Conservation (phyloP, 2,329 filamentous ascomycete species). For the Colletotrichum falcatum region DNA sequence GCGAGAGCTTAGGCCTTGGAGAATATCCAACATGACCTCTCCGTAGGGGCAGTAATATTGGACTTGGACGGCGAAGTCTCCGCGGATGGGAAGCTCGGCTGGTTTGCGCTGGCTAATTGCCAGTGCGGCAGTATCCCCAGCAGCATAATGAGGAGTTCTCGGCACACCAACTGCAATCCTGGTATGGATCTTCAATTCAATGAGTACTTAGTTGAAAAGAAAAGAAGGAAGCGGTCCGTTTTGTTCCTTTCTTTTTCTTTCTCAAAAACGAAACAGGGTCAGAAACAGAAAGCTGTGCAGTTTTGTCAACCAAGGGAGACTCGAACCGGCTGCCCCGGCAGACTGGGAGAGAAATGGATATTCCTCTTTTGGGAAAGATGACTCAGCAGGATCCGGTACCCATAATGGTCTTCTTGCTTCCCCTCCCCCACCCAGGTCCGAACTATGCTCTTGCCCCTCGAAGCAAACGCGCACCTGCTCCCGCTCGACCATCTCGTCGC, state of each 20-base stretch:
- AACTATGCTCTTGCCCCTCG: no score
- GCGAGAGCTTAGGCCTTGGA: not conserved
- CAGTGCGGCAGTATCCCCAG: not conserved
- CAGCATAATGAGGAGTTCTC: not conserved
- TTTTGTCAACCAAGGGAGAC: slow-evolving; percentile 1
- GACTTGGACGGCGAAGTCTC: not conserved
- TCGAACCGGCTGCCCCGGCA: slow-evolving; percentile 22
- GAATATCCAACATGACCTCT: slow-evolving; percentile 4
- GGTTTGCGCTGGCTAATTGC: not conserved
- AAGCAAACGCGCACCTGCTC: slow-evolving; percentile 43
- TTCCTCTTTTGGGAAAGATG: slow-evolving; percentile 21
- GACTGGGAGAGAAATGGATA: not conserved
- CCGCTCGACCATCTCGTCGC: slow-evolving; percentile 49
- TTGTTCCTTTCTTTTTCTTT: no score
- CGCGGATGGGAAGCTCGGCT: slow-evolving; percentile 1
- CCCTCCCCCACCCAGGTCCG: not conserved
- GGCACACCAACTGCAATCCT: no score
- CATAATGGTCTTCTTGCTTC: not conserved
- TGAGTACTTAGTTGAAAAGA: no score
- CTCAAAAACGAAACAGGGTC: no score
- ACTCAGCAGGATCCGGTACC: slow-evolving; percentile 13
- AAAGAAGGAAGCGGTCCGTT: no score
- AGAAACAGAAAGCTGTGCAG: no score
- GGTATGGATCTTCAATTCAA: not conserved
- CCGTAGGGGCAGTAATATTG: no score